Evolutionary conservation across 2,329 filamentous ascomycete species (phyloP).

Genomic region (Sclerotiophoma versabilis): DNA sequence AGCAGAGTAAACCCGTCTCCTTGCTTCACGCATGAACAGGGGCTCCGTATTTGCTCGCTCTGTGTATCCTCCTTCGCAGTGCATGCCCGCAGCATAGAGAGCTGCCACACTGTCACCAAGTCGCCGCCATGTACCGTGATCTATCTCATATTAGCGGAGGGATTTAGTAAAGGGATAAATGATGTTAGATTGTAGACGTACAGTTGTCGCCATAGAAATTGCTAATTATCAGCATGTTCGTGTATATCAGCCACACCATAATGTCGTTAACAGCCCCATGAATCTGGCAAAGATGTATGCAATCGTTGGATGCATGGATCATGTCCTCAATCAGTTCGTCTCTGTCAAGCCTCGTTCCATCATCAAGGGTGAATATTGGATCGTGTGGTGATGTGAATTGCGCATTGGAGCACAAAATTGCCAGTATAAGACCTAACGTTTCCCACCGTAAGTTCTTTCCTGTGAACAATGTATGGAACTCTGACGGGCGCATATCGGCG

Average conservation of each 20-base stretch:
- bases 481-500: conserved; percentile 38
- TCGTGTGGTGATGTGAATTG: conserved; percentile 42
- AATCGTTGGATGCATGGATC: conserved; percentile 46
- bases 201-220: conserved; percentile 48
- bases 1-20: conserved; percentile 39
- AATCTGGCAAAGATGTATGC: conserved; percentile 45
- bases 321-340: conserved; percentile 44
- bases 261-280: conserved; percentile 48
- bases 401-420: conserved; percentile 38
- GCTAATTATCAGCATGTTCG: conserved; percentile 40
- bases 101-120: conserved; percentile 39
- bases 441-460: conserved; percentile 47
- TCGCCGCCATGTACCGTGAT: conserved; percentile 46
- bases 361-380: conserved; percentile 40
- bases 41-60: conserved; percentile 31
- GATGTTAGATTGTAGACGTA: no score
- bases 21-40: conserved; percentile 41
- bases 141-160: conserved; percentile 22
- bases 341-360: conserved; percentile 39
- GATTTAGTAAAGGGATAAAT: no score
- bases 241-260: conserved; percentile 45
- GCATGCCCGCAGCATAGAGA: conserved; percentile 43
- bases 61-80: conserved; percentile 41
- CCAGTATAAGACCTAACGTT: conserved; percentile 39
- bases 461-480: conserved; percentile 45